Base-by-base conservation (phyloP, 768 basidiomycete genomes). In the Clitopilus passeckerianus region DNA sequence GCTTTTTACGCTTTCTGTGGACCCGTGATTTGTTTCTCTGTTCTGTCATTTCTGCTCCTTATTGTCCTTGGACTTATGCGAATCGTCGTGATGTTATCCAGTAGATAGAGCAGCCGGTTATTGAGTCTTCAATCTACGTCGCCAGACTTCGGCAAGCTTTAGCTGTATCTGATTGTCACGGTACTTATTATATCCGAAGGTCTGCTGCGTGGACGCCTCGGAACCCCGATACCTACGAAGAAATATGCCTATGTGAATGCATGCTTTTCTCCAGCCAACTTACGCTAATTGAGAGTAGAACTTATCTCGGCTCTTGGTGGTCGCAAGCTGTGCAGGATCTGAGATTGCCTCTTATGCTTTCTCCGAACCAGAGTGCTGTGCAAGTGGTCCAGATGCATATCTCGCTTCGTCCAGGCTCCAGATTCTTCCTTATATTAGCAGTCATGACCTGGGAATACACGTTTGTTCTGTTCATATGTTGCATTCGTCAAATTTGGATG, bases 1-100 rank as follows among this genome's bases (percentile, higher is more conserved):
- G 41, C 62, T 33, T 10, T 34, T 15, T 37, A n/a, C 35, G 61
- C 61, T 15, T 16, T 64, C 20, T 16, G 22, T 5, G 63, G 63
- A 34, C 61, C 61, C 35, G 57, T 62, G 2, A 20, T 60, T 22
- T 60, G 46, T 5, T 61, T 62, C 43, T 22, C 33, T 18, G 8
- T 57, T 43, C 20, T 61, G 30, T 60, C 50, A 34, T 14, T 50
- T 14, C 27, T 55, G 2, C 34, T 60, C 30, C 46, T 54, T 41
- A 55, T 60, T n/a, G 46, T 59, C 3, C 57, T 64, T 18, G 46
- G 46, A 12, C 46, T 50, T 23, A n/a, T n/a, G 46, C n/a, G 20
- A 23, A 18, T 50, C 18, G 16, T 50, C n/a, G 10, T 50, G 22
- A 23, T 23, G 22, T 50, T 50, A 10, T n/a, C 22, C n/a, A 50